Evolutionary conservation across 306 rosid genomes (phyloP).

Genomic region (Pueraria montana): DNA sequence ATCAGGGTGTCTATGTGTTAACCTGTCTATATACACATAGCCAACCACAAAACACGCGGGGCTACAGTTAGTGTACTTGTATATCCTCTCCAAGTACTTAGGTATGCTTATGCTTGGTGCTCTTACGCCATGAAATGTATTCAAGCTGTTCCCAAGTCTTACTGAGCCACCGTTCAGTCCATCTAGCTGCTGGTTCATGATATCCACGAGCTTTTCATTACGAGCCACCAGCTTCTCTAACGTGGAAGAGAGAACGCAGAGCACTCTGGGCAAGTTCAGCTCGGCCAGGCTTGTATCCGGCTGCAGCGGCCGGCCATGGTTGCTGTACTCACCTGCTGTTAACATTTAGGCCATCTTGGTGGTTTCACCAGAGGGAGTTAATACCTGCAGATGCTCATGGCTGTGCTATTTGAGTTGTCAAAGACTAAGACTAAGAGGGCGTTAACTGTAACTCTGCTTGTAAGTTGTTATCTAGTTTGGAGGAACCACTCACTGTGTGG

Average conservation of each 20-base stretch:
- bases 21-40: slow-evolving; percentile 84
- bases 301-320: slow-evolving; percentile 60
- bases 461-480: slow-evolving; percentile 51
- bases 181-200: slow-evolving; percentile 52
- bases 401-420: slow-evolving; percentile 52
- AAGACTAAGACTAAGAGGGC: slow-evolving; percentile 13
- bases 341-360: slow-evolving; percentile 72
- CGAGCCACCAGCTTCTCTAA: slow-evolving; percentile 79
- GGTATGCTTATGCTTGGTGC: slow-evolving; percentile 87
- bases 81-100: slow-evolving; percentile 92
- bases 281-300: slow-evolving; percentile 61
- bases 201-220: slow-evolving; percentile 64
- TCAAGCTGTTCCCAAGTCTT: slow-evolving; percentile 67
- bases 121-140: slow-evolving; percentile 80
- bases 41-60: slow-evolving; percentile 96
- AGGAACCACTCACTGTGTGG: slow-evolving; percentile 42
- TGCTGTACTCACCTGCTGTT: slow-evolving; percentile 50
- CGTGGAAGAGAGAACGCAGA: slow-evolving; percentile 69
- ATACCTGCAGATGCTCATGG: slow-evolving; percentile 15
- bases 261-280: slow-evolving; percentile 73
- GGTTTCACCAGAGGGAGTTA: slow-evolving; percentile 25
- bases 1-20: slow-evolving; percentile 79
- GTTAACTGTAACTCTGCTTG: slow-evolving; percentile 33
- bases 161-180: slow-evolving; percentile 48
- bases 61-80: slow-evolving; percentile 89